Evolutionary conservation across 2,329 filamentous ascomycete species (phyloP).

Genomic region (Penicillium italicum): DNA sequence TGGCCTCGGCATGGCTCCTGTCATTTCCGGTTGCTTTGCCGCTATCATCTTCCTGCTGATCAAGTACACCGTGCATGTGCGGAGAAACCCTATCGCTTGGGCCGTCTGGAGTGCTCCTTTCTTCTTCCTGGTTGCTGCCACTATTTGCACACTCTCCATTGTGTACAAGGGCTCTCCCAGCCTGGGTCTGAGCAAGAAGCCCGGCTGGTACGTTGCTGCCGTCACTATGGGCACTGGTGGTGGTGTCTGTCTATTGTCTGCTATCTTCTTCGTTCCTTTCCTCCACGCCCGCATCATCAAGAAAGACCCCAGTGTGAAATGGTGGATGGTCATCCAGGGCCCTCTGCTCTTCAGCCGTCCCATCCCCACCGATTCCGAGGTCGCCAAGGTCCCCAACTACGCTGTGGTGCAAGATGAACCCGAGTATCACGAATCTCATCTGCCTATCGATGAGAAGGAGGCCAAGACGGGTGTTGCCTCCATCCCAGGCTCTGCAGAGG

Average conservation of each 20-base stretch:
- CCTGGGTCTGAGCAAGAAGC: conserved; percentile 58
- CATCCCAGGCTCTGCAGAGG: conserved; percentile 26
- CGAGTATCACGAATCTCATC: conserved; percentile 42
- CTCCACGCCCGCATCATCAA: conserved; percentile 65
- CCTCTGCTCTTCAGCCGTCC: conserved; percentile 63
- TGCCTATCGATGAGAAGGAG: conserved; percentile 26
- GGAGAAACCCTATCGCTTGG: conserved; percentile 68
- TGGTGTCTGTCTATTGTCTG: conserved; percentile 58
- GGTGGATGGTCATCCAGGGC: conserved; percentile 60
- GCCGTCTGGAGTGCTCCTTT: conserved; percentile 69
- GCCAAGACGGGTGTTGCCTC: conserved; percentile 16
- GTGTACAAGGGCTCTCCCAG: conserved; percentile 77
- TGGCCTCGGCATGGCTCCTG: conserved; percentile 61
- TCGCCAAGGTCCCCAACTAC: conserved; percentile 67
- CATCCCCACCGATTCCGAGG: conserved; percentile 50
- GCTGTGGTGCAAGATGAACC: conserved; percentile 67
- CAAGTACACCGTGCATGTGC: conserved; percentile 67
- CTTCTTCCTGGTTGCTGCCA: conserved; percentile 73
- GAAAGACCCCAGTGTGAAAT: conserved; percentile 62
- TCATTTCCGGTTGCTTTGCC: conserved; percentile 62
- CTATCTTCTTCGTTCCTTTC: conserved; percentile 70
- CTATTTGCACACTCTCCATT: conserved; percentile 70
- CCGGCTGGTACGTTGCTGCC: conserved; percentile 62
- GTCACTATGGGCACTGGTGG: conserved; percentile 64
- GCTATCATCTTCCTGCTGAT: conserved; percentile 69